Evolutionary conservation across 352 stramenopile species (phyloP), one percentile per base, ranked within the genome.

Genomic region (Peronospora belbahrii): DNA sequence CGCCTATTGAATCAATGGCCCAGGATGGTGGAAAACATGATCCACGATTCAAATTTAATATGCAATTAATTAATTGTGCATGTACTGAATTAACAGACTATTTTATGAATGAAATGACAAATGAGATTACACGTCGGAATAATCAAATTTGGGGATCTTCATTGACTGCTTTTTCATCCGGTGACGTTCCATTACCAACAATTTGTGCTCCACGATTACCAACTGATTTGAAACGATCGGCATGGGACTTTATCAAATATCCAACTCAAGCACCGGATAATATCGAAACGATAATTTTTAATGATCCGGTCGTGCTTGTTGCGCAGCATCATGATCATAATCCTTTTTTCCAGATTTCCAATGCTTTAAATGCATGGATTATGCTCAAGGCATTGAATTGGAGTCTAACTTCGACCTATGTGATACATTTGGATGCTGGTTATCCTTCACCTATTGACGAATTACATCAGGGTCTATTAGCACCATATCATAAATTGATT

Each of bases 311-410:
- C 2, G 47, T 82, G 8, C 37, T 82, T 3, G 47, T 82, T 24
- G 44, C 62, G 2, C 63, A 67, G 8, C 57, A 55, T 4, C 61
- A 82, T 28, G 70, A 79, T 38, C 67, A 77, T 30, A 79, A 79
- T 34, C 67, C 70, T 28, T 83, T 77, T 42, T 79, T 77, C 42
- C 67, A 78, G 45, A 59, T 79, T 15, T 65, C 65, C 11, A 50
- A 57, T 20, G 52, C 52, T 4, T 41, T 77, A 1, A 75, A 77
- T 38, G 46, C 65, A 19, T 79, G 65, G 64, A 60, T 70, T 18
- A 55, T 70, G 41, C 13, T 74, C 0, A 52, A 68, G 23, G 49
- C 48, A 7, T 27, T 76, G 10, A 42, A 48, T 1, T 77, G 70
- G 62, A 34, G 62, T n/a, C 9, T 62, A 7, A 38, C 49, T 0